Conservation (phyloP, 2,329 filamentous ascomycete species). For the Fusarium sp. region DNA sequence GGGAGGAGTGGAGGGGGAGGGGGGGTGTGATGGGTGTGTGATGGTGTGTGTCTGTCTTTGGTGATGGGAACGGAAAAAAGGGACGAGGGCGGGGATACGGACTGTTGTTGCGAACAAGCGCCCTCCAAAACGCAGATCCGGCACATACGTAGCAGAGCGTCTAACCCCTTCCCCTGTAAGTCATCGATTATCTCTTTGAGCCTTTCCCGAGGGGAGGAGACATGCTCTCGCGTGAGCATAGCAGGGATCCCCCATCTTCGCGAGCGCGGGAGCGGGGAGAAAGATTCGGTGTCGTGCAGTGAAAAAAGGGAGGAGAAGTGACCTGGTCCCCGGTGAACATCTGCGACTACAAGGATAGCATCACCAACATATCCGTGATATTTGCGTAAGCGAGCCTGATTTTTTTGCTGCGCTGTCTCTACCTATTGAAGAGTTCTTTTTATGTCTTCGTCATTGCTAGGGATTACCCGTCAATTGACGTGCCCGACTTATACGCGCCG, state of each 20-base stretch:
- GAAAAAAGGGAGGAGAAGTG: not conserved
- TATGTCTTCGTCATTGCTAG: not conserved
- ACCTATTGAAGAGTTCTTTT: not conserved
- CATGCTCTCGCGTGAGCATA: not conserved
- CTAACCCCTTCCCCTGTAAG: slow-evolving; percentile 10
- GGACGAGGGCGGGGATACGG: not conserved
- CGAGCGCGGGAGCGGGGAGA: not conserved
- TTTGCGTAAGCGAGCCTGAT: slow-evolving; percentile 17
- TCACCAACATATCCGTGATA: slow-evolving; percentile 25
- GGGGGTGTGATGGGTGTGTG: not conserved
- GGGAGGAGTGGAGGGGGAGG: not conserved
- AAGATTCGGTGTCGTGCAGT: slow-evolving; percentile 4
- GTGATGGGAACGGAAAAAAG: not conserved
- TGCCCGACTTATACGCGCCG: not conserved
- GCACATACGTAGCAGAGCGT: slow-evolving; percentile 5
- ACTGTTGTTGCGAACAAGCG: not conserved
- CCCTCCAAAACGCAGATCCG: slow-evolving; percentile 14
- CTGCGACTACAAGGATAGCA: slow-evolving; percentile 28
- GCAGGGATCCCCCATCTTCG: not conserved
- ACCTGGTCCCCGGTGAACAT: slow-evolving; percentile 24
- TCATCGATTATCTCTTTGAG: not conserved
- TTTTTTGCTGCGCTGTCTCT: not conserved
- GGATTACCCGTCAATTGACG: not conserved
- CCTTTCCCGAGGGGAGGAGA: not conserved
- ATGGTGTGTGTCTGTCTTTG: not conserved